Evolutionary conservation across 768 basidiomycete genomes (phyloP).

Genomic region (Filobasidium floriforme): DNA sequence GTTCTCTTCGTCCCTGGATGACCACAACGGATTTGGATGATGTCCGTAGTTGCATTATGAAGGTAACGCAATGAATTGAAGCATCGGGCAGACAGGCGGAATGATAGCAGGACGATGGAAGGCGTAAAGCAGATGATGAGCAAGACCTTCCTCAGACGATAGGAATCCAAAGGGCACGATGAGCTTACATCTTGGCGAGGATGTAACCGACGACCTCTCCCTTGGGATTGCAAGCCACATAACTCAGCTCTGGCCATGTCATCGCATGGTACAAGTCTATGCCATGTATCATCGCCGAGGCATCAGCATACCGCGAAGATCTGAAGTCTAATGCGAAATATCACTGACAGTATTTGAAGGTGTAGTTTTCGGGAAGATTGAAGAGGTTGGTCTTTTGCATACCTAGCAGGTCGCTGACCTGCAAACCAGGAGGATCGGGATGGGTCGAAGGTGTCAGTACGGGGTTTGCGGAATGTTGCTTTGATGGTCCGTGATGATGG

Average conservation of each 20-base stretch:
- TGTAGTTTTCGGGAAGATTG: slow-evolving; percentile 87
- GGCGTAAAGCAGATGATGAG: neutral
- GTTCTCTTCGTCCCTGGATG: slow-evolving; percentile 53
- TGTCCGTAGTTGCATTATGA: no score
- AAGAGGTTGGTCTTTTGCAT: slow-evolving; percentile 93
- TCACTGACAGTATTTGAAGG: slow-evolving; percentile 55
- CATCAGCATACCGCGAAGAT: no score
- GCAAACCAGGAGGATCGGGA: neutral
- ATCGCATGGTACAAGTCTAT: slow-evolving; percentile 82
- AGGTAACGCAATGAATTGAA: no score
- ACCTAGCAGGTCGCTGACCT: slow-evolving; percentile 80
- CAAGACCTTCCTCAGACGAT: no score
- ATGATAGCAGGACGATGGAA: neutral
- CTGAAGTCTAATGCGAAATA: no score
- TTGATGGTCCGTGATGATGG: neutral
- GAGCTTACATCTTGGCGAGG: slow-evolving; percentile 79
- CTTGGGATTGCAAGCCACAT: slow-evolving; percentile 81
- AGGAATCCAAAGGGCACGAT: neutral
- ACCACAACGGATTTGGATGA: no score
- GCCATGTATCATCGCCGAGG: no score
- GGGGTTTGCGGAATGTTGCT: neutral
- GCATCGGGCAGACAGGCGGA: neutral
- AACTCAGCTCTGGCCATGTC: slow-evolving; percentile 89
- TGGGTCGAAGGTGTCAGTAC: neutral
- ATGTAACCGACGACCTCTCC: slow-evolving; percentile 91